Base-by-base conservation (phyloP, 2,329 filamentous ascomycete genomes). In the Colletotrichum trifolii region DNA sequence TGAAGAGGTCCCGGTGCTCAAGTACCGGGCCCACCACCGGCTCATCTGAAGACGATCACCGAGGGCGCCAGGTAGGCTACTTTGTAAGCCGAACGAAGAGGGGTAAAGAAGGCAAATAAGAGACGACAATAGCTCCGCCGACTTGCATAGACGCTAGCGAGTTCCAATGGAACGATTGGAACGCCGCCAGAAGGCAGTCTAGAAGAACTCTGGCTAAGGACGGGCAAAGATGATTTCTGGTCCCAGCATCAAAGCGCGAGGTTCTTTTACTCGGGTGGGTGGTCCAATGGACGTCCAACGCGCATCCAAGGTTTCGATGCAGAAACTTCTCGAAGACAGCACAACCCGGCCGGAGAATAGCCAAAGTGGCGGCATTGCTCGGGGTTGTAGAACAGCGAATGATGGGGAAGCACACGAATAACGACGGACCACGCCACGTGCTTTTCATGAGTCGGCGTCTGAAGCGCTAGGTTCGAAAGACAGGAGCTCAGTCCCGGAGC, bases 311-410 rank as follows among this genome's bases (percentile, higher is more conserved):
- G 58, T 47, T 42, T 42, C 25, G 11, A 13, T 17, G 46, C 40
- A 33, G 58, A 65, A 65, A 34, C 50, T 65, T 62, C 62, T 65
- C 46, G 62, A 62, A 65, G 52, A 56, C 17, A 60, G 35, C 57
- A 45, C 13, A 8, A 62, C 35, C 25, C 13, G 47, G 47, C 46
- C 46, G 55, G 52, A 46, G n/a, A 38, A 4, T 17, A 15, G 34
- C 12, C 35, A 34, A 17, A 34, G 25, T 25, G 40, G 15, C 25
- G 42, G 40, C 36, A 47, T 36, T 7, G 12, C 35, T 33, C n/a
- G 13, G 13, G 11, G 13, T 15, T 13, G 40, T 43, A 13, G 10
- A 13, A 43, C 42, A 43, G 42, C 42, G 42, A 43, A 8, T 13
- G 42, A 33, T 13, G 35, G n/a, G n/a, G 25, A 13, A 35, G 15